Percentiles rank a stretch among this genome's conserved stretches.
Evolutionary conservation across 139 green algal genomes (phyloP).

Genomic region (Chlamydomonas sp.): DNA sequence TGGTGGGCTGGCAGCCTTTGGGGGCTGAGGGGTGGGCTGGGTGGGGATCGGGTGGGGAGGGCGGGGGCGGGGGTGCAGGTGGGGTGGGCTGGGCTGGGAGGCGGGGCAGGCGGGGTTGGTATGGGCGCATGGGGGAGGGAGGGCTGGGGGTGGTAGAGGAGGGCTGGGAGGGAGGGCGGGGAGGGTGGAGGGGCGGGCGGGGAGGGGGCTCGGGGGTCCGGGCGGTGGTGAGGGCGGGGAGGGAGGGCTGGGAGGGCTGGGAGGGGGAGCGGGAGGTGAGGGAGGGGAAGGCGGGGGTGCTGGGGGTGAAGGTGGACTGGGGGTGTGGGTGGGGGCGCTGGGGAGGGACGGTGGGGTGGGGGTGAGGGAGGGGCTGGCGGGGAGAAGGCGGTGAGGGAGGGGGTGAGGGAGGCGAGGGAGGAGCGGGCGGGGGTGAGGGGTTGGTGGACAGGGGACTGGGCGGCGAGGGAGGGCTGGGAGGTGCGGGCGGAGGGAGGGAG

Average conservation of each 20-base stretch:
- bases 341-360: background rate
- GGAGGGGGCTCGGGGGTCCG: background rate
- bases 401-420: background rate
- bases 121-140: background rate
- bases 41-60: background rate
- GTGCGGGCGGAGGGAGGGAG: background rate
- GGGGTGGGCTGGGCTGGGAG: background rate
- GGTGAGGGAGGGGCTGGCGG: background rate
- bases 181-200: no score
- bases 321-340: no score
- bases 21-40: background rate
- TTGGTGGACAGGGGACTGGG: background rate
- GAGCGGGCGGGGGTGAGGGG: background rate
- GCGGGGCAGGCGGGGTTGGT: slow-evolving; percentile 5
- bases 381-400: background rate
- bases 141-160: background rate
- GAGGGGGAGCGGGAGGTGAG: background rate
- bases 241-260: background rate
- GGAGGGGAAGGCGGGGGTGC: background rate
- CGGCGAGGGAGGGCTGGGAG: background rate
- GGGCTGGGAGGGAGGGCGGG: background rate
- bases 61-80: background rate
- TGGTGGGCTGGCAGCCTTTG: background rate
- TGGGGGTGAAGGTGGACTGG: background rate
- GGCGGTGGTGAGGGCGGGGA: background rate